Base-by-base conservation (phyloP, 169 alveolate genomes). In the Plasmodium vinckei region DNA sequence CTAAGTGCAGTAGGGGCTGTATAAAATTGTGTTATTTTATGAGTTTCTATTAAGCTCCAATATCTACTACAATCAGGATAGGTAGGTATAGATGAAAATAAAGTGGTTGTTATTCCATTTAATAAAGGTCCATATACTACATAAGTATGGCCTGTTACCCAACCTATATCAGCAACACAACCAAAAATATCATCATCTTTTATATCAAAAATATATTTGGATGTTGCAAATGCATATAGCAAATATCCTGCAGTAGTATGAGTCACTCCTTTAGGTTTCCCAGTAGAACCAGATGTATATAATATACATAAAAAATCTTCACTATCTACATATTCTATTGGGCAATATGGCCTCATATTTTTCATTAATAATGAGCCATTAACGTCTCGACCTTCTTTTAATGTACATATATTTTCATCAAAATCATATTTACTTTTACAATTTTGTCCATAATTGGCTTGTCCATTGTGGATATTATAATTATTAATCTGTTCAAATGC, bases 1-100 rank as follows among this genome's bases (percentile, higher is more conserved):
- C 99, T 93, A 47, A 98, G 95, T 19, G 99, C 99, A 9, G 99
- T 98, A 10, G 99, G 99, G n/a, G 99, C 99, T 19, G 99, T 96
- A 93, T 97, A 98, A 77, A 98, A 96, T 84, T 96, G 97, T 23
- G 98, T 95, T 12, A 96, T 94, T 87, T 95, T 95, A 93, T 97
- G 96, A 93, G 96, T 96, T 93, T 97, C 96, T 19, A 89, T 89
- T 72, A 73, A 73, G 51, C 93, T 89, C 94, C 97, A 96, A 70
- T 94, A 94, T 21, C 97, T 91, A 15, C 98, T 98, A 21, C 99
- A 96, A 72, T 97, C 96, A 0, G 99, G 99, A 70, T 95, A 96
- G 6, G 97, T 96, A 2, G 99, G 99, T 42, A 96, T 96, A 13
- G 99, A 98, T 84, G 98, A 98, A 89, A 96, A 98, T 73, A 98